Percentiles rank a stretch among this genome's conserved stretches.
Evolutionary conservation across 768 basidiomycete species (phyloP).

Genomic region (Dacryopinax spathularia): DNA sequence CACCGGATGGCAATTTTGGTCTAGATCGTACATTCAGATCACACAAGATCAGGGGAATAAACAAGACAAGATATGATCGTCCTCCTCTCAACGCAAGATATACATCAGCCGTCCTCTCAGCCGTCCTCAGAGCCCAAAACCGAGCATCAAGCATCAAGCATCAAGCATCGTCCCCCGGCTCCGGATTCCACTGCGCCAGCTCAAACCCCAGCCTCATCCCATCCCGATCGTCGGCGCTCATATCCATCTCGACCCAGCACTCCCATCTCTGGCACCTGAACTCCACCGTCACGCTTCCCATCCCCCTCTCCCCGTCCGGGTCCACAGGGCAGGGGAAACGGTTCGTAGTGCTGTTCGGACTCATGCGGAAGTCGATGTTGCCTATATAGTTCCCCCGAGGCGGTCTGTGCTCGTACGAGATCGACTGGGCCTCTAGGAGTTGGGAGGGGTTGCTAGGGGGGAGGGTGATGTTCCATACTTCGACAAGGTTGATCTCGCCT

Average conservation of each 20-base stretch:
- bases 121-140: too few species aligned
- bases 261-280: conserved; percentile 1
- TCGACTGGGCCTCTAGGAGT: neutral
- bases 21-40: too few species aligned
- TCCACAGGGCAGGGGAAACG: neutral
- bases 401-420: neutral
- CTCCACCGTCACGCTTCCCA: neutral
- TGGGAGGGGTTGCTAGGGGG: neutral
- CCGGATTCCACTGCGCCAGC: neutral
- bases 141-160: too few species aligned
- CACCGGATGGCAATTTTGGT: too few species aligned
- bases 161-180: too few species aligned
- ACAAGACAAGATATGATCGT: too few species aligned
- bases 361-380: neutral
- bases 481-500: neutral
- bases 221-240: neutral
- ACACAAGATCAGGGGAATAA: too few species aligned
- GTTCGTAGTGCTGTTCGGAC: conserved; percentile 1
- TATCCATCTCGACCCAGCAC: conserved; percentile 3
- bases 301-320: neutral
- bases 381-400: neutral
- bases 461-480: neutral
- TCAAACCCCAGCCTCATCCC: neutral
- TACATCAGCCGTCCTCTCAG: too few species aligned
- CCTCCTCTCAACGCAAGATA: too few species aligned